These are phyloP conservation scores for Euphorbia peplus DNA, from an alignment of 345 rosid species.

Conservation along the genomic window DNA sequence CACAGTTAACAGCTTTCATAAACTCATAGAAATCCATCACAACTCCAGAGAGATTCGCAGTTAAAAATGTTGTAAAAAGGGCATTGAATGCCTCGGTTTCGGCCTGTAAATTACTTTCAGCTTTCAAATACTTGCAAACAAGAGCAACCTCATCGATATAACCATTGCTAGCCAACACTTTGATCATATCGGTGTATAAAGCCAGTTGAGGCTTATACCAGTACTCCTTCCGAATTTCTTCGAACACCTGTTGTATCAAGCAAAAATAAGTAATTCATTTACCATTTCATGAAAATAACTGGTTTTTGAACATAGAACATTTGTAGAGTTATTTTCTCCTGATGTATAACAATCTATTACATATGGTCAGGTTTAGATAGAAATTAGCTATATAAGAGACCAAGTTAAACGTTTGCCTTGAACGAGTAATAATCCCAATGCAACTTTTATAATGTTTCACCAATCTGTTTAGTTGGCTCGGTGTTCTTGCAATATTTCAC, in stretches of 20 bases:
- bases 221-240: conserved; percentile 58
- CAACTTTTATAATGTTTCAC: too few relatives aligned
- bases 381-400: too few relatives aligned
- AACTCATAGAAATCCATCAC: conserved; percentile 56
- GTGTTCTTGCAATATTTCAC: too few relatives aligned
- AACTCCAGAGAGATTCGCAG: conserved; percentile 37
- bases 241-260: conserved; percentile 48
- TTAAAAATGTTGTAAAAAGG: conserved; percentile 46
- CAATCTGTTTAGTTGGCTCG: too few relatives aligned
- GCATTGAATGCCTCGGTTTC: conserved; percentile 51
- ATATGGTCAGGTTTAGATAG: too few relatives aligned
- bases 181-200: conserved; percentile 52
- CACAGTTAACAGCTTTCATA: conserved; percentile 59
- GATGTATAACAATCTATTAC: too few relatives aligned
- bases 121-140: conserved; percentile 41
- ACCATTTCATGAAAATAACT: background rate
- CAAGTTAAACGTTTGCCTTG: too few relatives aligned
- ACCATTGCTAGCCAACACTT: conserved; percentile 47
- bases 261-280: background rate
- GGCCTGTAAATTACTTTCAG: conserved; percentile 44
- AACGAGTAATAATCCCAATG: too few relatives aligned
- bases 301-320: background rate
- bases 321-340: too few relatives aligned
- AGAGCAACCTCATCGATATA: conserved; percentile 42
- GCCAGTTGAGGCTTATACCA: conserved; percentile 73